Evolutionary conservation across 441 rosid species (phyloP), one percentile per base, ranked within the genome.

Genomic region (Syzygium syzygioides): DNA sequence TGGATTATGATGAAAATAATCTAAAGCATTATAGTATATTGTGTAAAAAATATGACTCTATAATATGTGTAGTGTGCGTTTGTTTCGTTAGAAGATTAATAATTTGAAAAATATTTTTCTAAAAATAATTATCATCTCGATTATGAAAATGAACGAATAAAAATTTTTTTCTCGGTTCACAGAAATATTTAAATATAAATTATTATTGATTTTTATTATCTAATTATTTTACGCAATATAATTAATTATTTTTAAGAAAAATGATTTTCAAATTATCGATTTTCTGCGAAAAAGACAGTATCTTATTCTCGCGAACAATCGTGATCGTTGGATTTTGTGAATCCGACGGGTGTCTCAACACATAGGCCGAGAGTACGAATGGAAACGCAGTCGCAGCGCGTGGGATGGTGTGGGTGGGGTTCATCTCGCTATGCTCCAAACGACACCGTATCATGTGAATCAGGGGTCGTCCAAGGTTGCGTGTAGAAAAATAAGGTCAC

Each of bases 121-220:
- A 17, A 17, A 20, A 32, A 7, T 32, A 12, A 32, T 66, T 1
- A 17, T 32, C 2, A 0, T 0, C 9, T 32, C 0, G 0, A 18
- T 34, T 18, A 1, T 5, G 9, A 32, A 66, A 9, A 34, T 9
- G 14, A 68, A 68, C 0, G 14, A 20, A 37, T 5, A 19, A 0
- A 1, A 0, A 9, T 4, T 12, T 18, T 32, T 34, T 68, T 34
- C 19, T 34, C 11, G 4, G 1, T 71, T 19, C 50, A 37, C 7
- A 1, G 1, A 20, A 71, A 37, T 37, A 5, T 11, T 37, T 37
- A 7, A 20, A 71, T 4, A 68, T 9, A 68, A 34, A 68, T 34
- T 18, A 3, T 68, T 19, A 10, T 11, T 0, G 9, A 37, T 20
- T 68, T 68, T 68, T 3, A 68, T 18, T 68, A 3, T 10, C 0